Evolutionary conservation across 768 basidiomycete species (phyloP), one percentile per base, ranked within the genome.

Genomic region (Lactarius indigo): DNA sequence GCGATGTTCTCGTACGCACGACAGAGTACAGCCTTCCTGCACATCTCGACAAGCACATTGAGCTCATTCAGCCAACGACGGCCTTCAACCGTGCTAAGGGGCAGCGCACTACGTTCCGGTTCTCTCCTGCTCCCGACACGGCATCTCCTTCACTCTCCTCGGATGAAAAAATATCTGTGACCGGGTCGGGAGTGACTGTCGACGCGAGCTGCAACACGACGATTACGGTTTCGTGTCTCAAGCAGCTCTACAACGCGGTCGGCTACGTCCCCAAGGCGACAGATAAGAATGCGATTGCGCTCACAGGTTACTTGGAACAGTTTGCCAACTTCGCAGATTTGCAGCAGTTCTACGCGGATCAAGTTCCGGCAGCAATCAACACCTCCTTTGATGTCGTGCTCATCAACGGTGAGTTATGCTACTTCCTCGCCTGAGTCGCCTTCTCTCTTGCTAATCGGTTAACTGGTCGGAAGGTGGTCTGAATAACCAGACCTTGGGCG

Each of bases 61-160:
- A 88, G 26, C 73, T 88, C 39, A 76, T 89, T 37, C 87, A 89
- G 63, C 88, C 88, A 0, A 89, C 88, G 1, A 89, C 87, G 0
- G 82, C 84, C 73, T 89, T 89, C 70, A 75, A 79, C 61, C 80
- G 81, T 50, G 75, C 77, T 61, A 81, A 77, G 69, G 75, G 74
- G 4, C 75, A 80, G 28, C 79, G 72, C 61, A 79, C 78, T 6
- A 81, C 77, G 0, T 64, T 81, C 3, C 76, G 78, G 61, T 78
- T 66, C 13, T 63, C 66, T 23, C 50, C 52, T 23, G 5, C 20
- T 35, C n/a, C 20, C 2, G 52, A 35, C 18, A 23, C 18, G 1
- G 28, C 17, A 10, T 8, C 52, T 12, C 1, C 12, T 18, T 39
- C 63, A 5, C n/a, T 17, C 35, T 31, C 59, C 10, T 39, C 61